phyloP scores from a whole-genome alignment of 192 early-diverging fungal species.

The Podila clonocystis region DNA sequence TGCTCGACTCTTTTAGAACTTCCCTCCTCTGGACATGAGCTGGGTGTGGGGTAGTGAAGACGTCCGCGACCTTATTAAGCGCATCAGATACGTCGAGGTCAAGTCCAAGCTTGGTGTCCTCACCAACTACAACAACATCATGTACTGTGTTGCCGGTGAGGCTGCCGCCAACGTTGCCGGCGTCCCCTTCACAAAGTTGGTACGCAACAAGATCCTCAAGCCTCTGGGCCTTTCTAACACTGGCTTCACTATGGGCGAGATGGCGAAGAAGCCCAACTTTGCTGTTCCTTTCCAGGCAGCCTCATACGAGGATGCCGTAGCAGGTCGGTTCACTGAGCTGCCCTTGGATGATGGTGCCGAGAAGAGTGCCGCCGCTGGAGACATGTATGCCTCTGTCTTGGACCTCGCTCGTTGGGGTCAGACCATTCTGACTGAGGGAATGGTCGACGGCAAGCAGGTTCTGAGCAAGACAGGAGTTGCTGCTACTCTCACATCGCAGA shows the following conservation, averaged over 20 bases:
- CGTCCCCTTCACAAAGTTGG: conserved; percentile 15
- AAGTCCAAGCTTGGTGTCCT: background rate
- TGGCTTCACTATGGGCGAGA: conserved; percentile 23
- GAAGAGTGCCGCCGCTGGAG: conserved; percentile 9
- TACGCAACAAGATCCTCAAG: conserved; percentile 1
- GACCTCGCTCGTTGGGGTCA: conserved; percentile 22
- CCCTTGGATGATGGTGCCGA: background rate
- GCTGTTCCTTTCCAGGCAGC: conserved; percentile 17
- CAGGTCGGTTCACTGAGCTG: conserved; percentile 4
- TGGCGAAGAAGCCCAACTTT: conserved; percentile 18
- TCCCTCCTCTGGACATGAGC: background rate
- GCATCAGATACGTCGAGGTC: conserved; percentile 11
- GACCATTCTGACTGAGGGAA: conserved; percentile 5
- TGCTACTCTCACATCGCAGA: conserved; percentile 6
- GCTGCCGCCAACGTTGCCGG: conserved; percentile 29
- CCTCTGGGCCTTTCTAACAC: conserved; percentile 18
- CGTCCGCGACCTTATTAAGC: conserved; percentile 13
- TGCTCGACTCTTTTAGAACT: background rate
- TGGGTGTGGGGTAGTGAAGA: conserved; percentile 3
- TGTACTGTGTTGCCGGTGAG: conserved; percentile 23
- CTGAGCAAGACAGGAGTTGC: conserved; percentile 5
- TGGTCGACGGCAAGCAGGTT: conserved; percentile 17
- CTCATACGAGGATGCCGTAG: conserved; percentile 16
- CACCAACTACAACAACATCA: conserved; percentile 16
- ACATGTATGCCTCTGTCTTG: conserved; percentile 25